Conservation (phyloP, 1,284 basidiomycete genomes). For the Sanghuangporus sanghuang region DNA sequence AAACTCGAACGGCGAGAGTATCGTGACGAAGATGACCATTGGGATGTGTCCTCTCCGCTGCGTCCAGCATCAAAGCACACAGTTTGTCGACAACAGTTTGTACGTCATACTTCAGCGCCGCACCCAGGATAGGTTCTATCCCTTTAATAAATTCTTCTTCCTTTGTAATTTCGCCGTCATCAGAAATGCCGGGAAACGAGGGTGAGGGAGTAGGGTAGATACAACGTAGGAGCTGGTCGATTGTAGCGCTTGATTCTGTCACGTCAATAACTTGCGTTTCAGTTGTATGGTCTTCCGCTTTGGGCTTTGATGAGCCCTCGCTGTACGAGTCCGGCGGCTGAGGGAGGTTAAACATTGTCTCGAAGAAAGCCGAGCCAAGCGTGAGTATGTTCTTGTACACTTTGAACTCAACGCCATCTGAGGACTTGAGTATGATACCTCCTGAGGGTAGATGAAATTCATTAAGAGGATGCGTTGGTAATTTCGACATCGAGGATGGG, state of each 20-base stretch:
- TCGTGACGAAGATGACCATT: conserved; percentile 3
- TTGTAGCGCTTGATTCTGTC: conserved; percentile 39
- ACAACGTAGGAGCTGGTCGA: conserved; percentile 49
- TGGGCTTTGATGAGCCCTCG: background rate
- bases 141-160: background rate
- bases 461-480: background rate
- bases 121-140: conserved; percentile 25
- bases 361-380: conserved; percentile 24
- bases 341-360: conserved; percentile 24
- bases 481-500: background rate
- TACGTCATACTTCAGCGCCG: conserved; percentile 36
- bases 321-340: conserved; percentile 12
- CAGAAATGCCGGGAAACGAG: conserved; percentile 8
- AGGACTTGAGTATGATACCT: conserved; percentile 20
- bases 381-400: conserved; percentile 23
- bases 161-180: background rate
- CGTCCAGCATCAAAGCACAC: conserved; percentile 42
- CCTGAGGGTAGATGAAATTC: conserved; percentile 4
- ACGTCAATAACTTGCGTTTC: conserved; percentile 38
- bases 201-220: conserved; percentile 37
- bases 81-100: conserved; percentile 31
- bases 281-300: conserved; percentile 18
- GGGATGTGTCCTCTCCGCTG: conserved; percentile 31
- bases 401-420: conserved; percentile 21
- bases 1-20: conserved; percentile 11